phyloP scores from a whole-genome alignment of 805 yeast genomes.

The Kodamaea restingae region DNA sequence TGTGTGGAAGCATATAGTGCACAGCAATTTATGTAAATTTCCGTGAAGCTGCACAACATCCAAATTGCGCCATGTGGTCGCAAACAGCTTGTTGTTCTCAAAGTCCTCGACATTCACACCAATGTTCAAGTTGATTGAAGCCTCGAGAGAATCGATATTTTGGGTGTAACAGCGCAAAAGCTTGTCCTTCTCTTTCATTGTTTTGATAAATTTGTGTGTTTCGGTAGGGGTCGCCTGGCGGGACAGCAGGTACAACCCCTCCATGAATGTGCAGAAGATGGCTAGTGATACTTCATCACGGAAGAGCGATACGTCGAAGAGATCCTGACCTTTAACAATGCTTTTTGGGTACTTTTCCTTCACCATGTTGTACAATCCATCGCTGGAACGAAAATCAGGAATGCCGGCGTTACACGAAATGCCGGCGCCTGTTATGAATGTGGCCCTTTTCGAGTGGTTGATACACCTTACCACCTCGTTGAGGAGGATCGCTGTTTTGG shows the following conservation, averaged over 20 bases:
- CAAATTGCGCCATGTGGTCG: constrained; percentile 52
- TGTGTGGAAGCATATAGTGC: constrained; percentile 63
- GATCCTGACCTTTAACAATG: constrained; percentile 79
- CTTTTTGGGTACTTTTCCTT: constrained; percentile 58
- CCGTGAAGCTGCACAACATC: constrained; percentile 93
- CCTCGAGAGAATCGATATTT: constrained; percentile 87
- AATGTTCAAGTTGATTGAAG: constrained; percentile 55
- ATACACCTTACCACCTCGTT: constrained; percentile 40
- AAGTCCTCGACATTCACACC: constrained; percentile 43
- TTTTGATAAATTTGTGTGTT: constrained; percentile 72
- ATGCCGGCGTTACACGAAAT: constrained; percentile 96
- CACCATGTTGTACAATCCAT: constrained; percentile 77
- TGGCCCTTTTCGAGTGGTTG: constrained; percentile 53
- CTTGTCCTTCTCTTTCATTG: constrained; percentile 57
- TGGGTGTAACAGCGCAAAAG: constrained; percentile 88
- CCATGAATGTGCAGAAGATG: constrained; percentile 88
- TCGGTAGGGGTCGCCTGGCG: constrained; percentile 71
- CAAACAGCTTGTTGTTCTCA: constrained; percentile 22
- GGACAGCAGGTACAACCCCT: constrained; percentile 63
- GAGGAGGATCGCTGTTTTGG: constrained; percentile 24
- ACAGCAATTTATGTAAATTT: constrained; percentile 68
- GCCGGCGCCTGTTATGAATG: constrained; percentile 90
- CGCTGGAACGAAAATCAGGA: constrained; percentile 85
- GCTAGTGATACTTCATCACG: constrained; percentile 60
- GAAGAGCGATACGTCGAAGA: constrained; percentile 83